Percentiles rank a stretch among this genome's conserved stretches.
These are phyloP conservation scores for Neofusicoccum parvum DNA, from an alignment of 2,329 filamentous ascomycete species.

Conservation along the genomic window DNA sequence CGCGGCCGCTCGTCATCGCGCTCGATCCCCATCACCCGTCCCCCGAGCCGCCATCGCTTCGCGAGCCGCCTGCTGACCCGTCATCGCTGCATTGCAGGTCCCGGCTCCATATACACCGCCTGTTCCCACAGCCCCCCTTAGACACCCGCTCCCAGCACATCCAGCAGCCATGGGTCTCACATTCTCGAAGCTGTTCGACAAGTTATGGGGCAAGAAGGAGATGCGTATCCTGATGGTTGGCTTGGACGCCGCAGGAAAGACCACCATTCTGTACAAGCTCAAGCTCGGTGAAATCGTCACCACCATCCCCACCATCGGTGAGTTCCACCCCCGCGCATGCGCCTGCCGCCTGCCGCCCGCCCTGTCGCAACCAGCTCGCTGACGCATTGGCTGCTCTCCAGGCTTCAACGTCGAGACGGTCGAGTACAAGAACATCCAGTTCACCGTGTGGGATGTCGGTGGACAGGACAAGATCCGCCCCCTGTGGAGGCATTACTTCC, in stretches of 20 bases:
- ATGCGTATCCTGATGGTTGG: slow-evolving; percentile 99
- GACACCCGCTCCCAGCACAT: background rate
- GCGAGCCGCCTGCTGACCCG: slow-evolving; percentile 14
- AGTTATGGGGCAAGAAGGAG: slow-evolving; percentile 98
- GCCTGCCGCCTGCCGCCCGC: background rate
- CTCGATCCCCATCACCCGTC: background rate
- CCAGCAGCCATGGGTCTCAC: slow-evolving; percentile 83
- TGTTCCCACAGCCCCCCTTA: slow-evolving; percentile 20
- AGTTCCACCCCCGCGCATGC: slow-evolving; percentile 28
- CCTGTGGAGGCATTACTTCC: slow-evolving; percentile 99
- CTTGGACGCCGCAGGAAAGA: slow-evolving; percentile 97
- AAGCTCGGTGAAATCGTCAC: slow-evolving; percentile 98
- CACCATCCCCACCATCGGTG: slow-evolving; percentile 91
- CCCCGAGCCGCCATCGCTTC: background rate
- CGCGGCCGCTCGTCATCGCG: slow-evolving; percentile 17
- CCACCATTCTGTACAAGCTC: slow-evolving; percentile 97
- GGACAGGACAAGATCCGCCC: slow-evolving; percentile 99
- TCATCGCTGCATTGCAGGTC: background rate
- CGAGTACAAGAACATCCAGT: slow-evolving; percentile 99
- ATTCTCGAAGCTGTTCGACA: slow-evolving; percentile 95
- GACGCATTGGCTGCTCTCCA: slow-evolving; percentile 60
- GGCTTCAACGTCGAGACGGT: slow-evolving; percentile 99
- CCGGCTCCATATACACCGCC: slow-evolving; percentile 20
- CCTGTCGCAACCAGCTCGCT: background rate
- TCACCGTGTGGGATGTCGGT: slow-evolving; percentile 99